Evolutionary conservation across 345 rosid species (phyloP).

Genomic region (Microcos paniculata): DNA sequence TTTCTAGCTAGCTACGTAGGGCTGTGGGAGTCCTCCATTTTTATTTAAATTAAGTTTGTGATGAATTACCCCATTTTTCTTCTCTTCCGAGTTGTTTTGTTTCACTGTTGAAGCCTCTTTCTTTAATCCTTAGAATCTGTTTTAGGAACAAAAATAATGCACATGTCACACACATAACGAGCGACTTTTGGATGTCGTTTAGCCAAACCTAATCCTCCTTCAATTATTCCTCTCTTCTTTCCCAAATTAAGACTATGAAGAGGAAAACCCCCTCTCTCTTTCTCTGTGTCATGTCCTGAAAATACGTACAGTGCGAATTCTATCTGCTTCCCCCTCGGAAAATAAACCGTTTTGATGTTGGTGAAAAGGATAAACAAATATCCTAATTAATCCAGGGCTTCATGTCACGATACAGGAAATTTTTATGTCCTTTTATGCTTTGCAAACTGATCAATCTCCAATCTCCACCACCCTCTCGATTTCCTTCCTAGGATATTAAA

Average conservation of each 20-base stretch:
- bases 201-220: conserved; percentile 27
- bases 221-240: conserved; percentile 26
- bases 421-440: not conserved
- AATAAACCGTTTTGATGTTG: conserved; percentile 23
- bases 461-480: not conserved
- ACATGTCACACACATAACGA: conserved; percentile 25
- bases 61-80: conserved; percentile 2
- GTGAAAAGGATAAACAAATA: conserved; percentile 8
- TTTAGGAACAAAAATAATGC: conserved; percentile 16
- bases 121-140: conserved; percentile 19
- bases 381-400: not conserved
- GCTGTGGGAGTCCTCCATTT: not conserved
- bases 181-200: conserved; percentile 29
- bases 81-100: conserved; percentile 24
- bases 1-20: conserved; percentile 16
- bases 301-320: conserved; percentile 25
- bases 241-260: not conserved
- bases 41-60: not conserved
- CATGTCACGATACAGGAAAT: not conserved
- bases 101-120: conserved; percentile 14
- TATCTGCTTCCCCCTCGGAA: conserved; percentile 18
- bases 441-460: not conserved
- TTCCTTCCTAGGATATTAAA: not conserved
- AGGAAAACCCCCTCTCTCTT: not conserved
- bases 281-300: not conserved